Evolutionary conservation across 2,329 filamentous ascomycete genomes (phyloP).

Genomic region (Verticillium nubilum): DNA sequence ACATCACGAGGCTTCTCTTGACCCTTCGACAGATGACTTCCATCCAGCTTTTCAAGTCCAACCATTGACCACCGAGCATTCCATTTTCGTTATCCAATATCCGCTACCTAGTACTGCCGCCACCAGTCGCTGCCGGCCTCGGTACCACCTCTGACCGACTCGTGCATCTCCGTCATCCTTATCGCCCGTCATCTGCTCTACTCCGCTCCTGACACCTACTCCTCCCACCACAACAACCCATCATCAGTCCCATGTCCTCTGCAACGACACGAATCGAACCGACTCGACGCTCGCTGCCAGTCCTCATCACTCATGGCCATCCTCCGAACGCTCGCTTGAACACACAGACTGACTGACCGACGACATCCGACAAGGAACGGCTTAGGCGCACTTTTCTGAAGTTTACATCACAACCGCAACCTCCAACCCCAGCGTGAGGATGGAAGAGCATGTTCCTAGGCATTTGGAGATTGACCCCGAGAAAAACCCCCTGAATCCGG

Average conservation of each 20-base stretch:
- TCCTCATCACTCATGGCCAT: background rate
- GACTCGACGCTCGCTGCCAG: background rate
- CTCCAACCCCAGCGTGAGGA: conserved; percentile 5
- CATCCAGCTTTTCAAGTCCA: background rate
- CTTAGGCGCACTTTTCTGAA: background rate
- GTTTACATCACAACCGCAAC: background rate
- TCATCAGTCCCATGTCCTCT: background rate
- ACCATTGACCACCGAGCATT: background rate
- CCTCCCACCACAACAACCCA: background rate
- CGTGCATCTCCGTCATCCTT: background rate
- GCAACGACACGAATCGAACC: background rate
- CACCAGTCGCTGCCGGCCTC: background rate
- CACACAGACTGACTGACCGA: background rate
- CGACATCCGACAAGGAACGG: background rate
- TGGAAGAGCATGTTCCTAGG: conserved; percentile 11
- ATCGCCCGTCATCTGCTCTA: background rate
- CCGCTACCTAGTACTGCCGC: background rate
- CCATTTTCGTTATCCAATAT: background rate
- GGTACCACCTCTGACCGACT: background rate
- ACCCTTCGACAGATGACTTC: conserved; percentile 1
- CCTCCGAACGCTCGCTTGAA: background rate
- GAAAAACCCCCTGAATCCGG: conserved; percentile 1
- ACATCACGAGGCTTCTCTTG: conserved; percentile 2
- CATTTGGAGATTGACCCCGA: conserved; percentile 9
- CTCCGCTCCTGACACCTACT: background rate